Evolutionary conservation across 345 rosid species (phyloP).

Genomic region (Draba incana): DNA sequence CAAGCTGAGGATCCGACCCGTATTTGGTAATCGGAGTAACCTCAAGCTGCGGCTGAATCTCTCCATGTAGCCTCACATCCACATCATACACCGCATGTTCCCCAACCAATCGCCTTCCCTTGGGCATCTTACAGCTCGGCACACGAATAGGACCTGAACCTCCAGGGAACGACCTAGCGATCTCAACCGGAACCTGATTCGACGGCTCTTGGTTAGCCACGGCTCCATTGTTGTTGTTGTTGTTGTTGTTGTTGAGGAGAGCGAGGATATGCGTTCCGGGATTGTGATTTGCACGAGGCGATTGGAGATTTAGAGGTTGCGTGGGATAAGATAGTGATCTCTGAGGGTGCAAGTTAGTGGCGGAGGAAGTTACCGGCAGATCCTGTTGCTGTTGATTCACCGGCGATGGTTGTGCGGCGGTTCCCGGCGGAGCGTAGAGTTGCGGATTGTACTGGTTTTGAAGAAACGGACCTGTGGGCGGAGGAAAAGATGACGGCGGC

Average conservation of each 20-base stretch:
- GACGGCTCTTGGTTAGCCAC: conserved; percentile 41
- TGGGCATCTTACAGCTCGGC: conserved; percentile 59
- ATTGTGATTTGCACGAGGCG: conserved; percentile 46
- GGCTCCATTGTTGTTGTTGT: conserved; percentile 35
- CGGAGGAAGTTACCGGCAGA: conserved; percentile 38
- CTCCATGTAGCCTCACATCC: conserved; percentile 62
- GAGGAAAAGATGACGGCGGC: conserved; percentile 62
- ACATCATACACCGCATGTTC: conserved; percentile 63
- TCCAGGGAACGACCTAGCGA: conserved; percentile 38
- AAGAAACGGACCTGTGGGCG: conserved; percentile 54
- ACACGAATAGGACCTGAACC: conserved; percentile 50
- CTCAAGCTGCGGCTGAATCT: conserved; percentile 83
- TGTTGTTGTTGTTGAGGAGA: conserved; percentile 51
- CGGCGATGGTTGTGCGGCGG: conserved; percentile 30
- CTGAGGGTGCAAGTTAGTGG: conserved; percentile 42
- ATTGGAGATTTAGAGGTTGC: conserved; percentile 44
- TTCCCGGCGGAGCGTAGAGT: conserved; percentile 45
- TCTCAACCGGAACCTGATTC: conserved; percentile 38
- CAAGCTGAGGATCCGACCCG: conserved; percentile 79
- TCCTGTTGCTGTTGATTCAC: conserved; percentile 26
- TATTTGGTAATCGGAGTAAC: conserved; percentile 92
- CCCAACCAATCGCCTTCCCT: conserved; percentile 67
- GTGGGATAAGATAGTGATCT: conserved; percentile 49
- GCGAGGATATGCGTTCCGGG: conserved; percentile 77
- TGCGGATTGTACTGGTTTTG: conserved; percentile 54